Conservation (phyloP, 2,329 filamentous ascomycete species). For the Fusarium metavorans region DNA sequence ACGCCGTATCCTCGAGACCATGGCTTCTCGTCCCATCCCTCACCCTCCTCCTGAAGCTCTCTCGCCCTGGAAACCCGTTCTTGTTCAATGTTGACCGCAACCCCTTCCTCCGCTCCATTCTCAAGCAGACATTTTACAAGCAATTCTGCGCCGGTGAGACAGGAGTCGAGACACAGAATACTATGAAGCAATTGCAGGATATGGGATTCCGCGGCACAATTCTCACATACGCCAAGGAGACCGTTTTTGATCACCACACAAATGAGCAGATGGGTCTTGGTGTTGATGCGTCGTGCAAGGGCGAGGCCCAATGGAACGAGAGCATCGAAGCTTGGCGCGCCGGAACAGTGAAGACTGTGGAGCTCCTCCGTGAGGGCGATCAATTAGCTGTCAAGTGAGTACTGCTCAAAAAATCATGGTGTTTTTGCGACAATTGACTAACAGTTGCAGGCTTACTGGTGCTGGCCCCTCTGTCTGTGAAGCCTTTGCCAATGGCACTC, state of each 20-base stretch:
- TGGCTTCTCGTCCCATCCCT: constrained; percentile 54
- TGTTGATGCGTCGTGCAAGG: constrained; percentile 53
- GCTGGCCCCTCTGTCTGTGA: constrained; percentile 55
- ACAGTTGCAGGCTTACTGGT: constrained; percentile 52
- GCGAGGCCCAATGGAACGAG: constrained; percentile 52
- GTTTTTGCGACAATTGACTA: not conserved
- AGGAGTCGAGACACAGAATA: constrained; percentile 57
- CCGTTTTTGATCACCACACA: constrained; percentile 54
- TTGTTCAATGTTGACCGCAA: constrained; percentile 62
- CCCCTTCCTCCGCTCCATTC: constrained; percentile 57
- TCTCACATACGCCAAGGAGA: constrained; percentile 64
- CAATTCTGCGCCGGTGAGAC: constrained; percentile 69
- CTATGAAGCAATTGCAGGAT: constrained; percentile 56
- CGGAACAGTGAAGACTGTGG: constrained; percentile 48
- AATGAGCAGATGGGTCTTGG: constrained; percentile 37
- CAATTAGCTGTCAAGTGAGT: constrained; percentile 55
- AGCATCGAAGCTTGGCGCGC: constrained; percentile 54
- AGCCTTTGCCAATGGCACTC: constrained; percentile 50
- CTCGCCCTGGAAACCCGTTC: constrained; percentile 52
- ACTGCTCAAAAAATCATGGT: not conserved
- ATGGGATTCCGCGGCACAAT: constrained; percentile 68
- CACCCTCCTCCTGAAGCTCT: constrained; percentile 50
- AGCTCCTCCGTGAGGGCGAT: constrained; percentile 50
- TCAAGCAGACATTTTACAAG: constrained; percentile 64
- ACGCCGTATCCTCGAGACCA: constrained; percentile 60